These are phyloP conservation scores for Phytophthora chlamydospora DNA, from an alignment of 352 stramenopile species.

Conservation along the genomic window DNA sequence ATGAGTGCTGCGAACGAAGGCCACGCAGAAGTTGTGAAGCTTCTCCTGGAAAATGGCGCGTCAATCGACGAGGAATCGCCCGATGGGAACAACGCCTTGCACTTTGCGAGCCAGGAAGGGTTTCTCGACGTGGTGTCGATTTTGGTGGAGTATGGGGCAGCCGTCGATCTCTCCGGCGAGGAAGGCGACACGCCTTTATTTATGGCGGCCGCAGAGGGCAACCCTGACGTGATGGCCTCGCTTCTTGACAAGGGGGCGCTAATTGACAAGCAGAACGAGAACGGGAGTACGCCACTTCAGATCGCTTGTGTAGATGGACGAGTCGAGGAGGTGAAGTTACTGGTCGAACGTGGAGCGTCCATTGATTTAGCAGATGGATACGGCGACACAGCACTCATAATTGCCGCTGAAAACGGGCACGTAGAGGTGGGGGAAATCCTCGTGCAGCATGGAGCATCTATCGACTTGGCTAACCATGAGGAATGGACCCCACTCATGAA, in stretches of 20 bases:
- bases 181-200: too few relatives aligned
- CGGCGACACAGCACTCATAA: neutral
- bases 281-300: neutral
- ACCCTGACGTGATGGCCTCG: neutral
- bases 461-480: neutral
- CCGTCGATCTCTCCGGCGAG: too few relatives aligned
- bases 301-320: slow-evolving; percentile 1
- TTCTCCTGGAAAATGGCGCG: slow-evolving; percentile 3
- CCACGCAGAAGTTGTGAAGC: neutral
- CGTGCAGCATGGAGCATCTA: neutral
- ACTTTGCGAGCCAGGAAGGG: too few relatives aligned
- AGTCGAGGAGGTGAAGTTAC: neutral
- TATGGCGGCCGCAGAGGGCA: too few relatives aligned
- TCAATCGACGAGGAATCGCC: too few relatives aligned
- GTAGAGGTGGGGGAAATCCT: slow-evolving; percentile 3
- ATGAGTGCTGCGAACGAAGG: slow-evolving; percentile 1
- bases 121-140: too few relatives aligned
- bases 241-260: neutral
- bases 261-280: neutral
- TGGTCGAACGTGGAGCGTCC: neutral
- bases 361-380: neutral
- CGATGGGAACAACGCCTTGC: too few relatives aligned
- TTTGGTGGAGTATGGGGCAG: too few relatives aligned
- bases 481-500: neutral
- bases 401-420: slow-evolving; percentile 1